phyloP scores from a whole-genome alignment of 805 yeast species.

The Ogataea polymorpha region DNA sequence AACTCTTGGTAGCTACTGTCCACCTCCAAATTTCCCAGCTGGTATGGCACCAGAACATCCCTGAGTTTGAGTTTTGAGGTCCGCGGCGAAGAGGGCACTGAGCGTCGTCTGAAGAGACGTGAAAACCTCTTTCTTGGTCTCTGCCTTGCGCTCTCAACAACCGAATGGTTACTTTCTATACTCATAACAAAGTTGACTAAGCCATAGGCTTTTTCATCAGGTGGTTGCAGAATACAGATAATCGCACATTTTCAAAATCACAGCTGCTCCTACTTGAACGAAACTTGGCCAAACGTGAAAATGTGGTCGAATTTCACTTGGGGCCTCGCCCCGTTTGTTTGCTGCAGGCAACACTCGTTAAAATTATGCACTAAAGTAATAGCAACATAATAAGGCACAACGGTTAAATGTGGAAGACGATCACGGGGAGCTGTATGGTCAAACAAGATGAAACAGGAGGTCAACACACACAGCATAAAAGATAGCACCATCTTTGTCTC shows the following conservation, averaged over 20 bases:
- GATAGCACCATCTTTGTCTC: too few relatives aligned
- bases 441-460: too few relatives aligned
- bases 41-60: slow-evolving; percentile 9
- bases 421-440: too few relatives aligned
- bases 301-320: too few relatives aligned
- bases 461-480: too few relatives aligned
- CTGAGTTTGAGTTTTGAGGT: background rate
- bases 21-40: background rate
- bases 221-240: slow-evolving; percentile 6
- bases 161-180: background rate
- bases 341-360: background rate
- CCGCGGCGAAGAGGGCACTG: too few relatives aligned
- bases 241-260: background rate
- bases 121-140: background rate
- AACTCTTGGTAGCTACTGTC: slow-evolving; percentile 9
- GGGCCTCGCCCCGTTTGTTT: background rate
- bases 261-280: too few relatives aligned
- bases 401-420: background rate
- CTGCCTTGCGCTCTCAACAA: background rate
- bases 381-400: background rate
- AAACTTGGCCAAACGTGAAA: too few relatives aligned
- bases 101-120: background rate
- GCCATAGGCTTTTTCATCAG: background rate
- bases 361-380: background rate
- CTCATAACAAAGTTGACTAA: background rate